A percentile compares a stretch with the other conserved stretches of the same genome.
Conservation (phyloP, 1,284 basidiomycete genomes). For the Ceratobasidium sp. region DNA sequence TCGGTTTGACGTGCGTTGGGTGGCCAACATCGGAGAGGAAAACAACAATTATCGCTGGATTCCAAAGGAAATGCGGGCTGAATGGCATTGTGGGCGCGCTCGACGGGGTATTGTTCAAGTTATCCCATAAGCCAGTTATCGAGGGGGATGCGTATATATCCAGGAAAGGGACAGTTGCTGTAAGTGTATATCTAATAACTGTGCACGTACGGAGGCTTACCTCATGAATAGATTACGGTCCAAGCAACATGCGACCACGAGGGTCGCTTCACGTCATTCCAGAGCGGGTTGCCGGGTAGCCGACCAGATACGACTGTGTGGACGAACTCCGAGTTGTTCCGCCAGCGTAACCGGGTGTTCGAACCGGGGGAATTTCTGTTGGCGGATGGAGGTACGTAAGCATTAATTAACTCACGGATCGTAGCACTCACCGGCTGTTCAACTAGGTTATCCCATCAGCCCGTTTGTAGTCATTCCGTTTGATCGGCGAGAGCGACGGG, state of each 20-base stretch:
- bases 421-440: background rate
- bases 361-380: constrained; percentile 20
- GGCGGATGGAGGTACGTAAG: constrained; percentile 22
- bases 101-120: background rate
- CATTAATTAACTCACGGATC: background rate
- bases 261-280: constrained; percentile 15
- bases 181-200: background rate
- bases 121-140: background rate
- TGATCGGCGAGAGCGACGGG: background rate
- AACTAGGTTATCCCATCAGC: constrained; percentile 1
- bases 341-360: background rate
- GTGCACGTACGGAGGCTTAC: background rate
- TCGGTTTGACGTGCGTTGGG: constrained; percentile 11
- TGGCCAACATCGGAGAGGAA: constrained; percentile 23
- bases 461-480: constrained; percentile 23
- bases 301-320: constrained; percentile 14
- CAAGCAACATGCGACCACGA: constrained; percentile 24
- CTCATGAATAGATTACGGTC: constrained; percentile 1
- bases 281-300: constrained; percentile 9
- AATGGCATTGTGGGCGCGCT: constrained; percentile 6
- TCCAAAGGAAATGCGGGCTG: constrained; percentile 19
- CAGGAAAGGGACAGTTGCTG: constrained; percentile 6
- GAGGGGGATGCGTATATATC: background rate
- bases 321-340: background rate
- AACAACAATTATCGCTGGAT: background rate